Base-by-base conservation (phyloP, 345 rosid species). In the Lepidium africanum region DNA sequence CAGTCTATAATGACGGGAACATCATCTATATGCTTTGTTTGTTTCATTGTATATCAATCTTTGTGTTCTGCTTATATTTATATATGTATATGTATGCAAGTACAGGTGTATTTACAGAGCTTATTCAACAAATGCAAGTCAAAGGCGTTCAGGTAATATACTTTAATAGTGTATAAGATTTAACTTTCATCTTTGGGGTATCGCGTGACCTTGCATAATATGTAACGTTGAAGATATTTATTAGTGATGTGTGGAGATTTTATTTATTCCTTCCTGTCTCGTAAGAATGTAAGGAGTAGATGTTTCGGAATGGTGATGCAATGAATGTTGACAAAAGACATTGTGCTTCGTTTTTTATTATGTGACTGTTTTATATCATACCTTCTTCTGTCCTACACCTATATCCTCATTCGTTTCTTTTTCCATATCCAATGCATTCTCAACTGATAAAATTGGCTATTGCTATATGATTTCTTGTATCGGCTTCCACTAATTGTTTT, bases 51-150 rank as follows among this genome's bases (percentile, higher is more conserved):
- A 14, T 73, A 10, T 43, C 10, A 14, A 5, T 52, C 6, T 15
- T 40, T 57, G 30, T 42, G 17, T 47, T 38, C 65, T 42, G 25
- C 52, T 57, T 37, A 33, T 45, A 5, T 60, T n/a, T 3, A n/a
- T 46, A 5, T 37, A 13, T 25, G 27, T 37, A 25, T 54, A 33
- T 49, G 30, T 58, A 21, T 75, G 47, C 51, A 39, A 71, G 39
- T 59, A 14, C 82, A 93, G 99, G 99, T 74, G 99, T 94, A 13
- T 94, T 94, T 82, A 94, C 99, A 0, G 99, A 94, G 82, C 97
- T 94, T 42, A 85, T 91, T 75, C 99, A 94, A 43, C 99, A 94
- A 76, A 91, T 94, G 91, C 96, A 86, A 82, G 99, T 94, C 59
- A 91, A 87, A 78, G 97, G 97, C 11, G 96, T 87, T 59, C 97